Evolutionary conservation across 768 basidiomycete species (phyloP).

Genomic region (Coprinopsis marcescibilis): DNA sequence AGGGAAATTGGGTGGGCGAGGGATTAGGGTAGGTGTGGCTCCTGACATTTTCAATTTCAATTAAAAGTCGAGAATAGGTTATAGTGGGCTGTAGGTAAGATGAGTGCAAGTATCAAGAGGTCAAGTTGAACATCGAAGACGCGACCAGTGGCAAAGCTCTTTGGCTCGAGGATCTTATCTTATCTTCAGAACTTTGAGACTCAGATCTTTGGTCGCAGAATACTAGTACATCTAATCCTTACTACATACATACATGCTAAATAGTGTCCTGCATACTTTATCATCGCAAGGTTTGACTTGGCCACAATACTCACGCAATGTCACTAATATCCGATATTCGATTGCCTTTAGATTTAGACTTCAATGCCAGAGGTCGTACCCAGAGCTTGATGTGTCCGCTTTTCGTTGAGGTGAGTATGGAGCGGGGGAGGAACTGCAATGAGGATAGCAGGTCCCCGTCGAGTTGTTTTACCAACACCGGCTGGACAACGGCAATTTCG

Average conservation of each 20-base stretch:
- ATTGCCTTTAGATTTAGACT: constrained; percentile 27
- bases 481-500: constrained; percentile 86
- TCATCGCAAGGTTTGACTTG: too few relatives aligned
- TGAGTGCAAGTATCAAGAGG: background rate
- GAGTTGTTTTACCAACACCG: constrained; percentile 81
- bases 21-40: constrained; percentile 69
- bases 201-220: too few relatives aligned
- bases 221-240: too few relatives aligned
- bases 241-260: too few relatives aligned
- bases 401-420: constrained; percentile 74
- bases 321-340: constrained; percentile 19
- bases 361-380: constrained; percentile 64
- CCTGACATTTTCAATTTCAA: constrained; percentile 31
- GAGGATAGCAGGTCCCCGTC: constrained; percentile 75
- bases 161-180: too few relatives aligned
- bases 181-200: too few relatives aligned
- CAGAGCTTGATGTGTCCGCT: constrained; percentile 77
- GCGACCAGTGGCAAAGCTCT: too few relatives aligned
- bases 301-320: constrained; percentile 22
- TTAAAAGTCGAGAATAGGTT: background rate
- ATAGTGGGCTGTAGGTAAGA: background rate
- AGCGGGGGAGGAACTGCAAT: constrained; percentile 72
- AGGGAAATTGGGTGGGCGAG: constrained; percentile 58
- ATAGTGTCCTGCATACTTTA: background rate
- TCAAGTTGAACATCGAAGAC: too few relatives aligned